Conservation (phyloP, 2,329 filamentous ascomycete genomes). For the Exophiala lecanii-corni region DNA sequence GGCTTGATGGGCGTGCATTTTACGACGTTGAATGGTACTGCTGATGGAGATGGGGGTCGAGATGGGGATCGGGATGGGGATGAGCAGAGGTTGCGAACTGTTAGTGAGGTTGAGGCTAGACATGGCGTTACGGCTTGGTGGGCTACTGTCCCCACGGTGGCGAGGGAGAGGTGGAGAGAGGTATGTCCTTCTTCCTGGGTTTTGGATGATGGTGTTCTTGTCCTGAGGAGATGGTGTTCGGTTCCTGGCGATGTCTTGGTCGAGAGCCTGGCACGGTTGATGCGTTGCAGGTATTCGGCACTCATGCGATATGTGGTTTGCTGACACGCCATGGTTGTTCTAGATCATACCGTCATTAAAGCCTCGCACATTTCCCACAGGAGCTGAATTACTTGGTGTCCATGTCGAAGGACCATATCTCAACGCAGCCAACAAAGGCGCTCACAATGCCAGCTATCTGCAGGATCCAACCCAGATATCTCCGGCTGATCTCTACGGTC, state of each 20-base stretch:
- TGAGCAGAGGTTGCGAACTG: constrained; percentile 9
- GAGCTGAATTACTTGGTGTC: constrained; percentile 52
- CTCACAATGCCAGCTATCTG: constrained; percentile 47
- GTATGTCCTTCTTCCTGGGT: constrained; percentile 10
- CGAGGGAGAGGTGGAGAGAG: constrained; percentile 18
- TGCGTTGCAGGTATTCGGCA: too few species aligned
- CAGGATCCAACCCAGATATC: constrained; percentile 29
- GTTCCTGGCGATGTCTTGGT: too few species aligned
- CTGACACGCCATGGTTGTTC: too few species aligned
- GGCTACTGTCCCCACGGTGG: constrained; percentile 24
- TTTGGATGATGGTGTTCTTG: too few species aligned
- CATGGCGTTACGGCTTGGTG: constrained; percentile 24
- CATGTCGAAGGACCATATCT: constrained; percentile 56
- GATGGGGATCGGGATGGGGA: constrained; percentile 5
- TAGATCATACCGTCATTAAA: constrained; percentile 18
- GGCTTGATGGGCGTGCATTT: constrained; percentile 37
- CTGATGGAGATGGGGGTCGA: not conserved
- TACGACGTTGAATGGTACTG: constrained; percentile 9
- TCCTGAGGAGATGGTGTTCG: too few species aligned
- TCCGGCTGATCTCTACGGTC: constrained; percentile 44
- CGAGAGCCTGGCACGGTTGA: too few species aligned
- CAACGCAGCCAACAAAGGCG: constrained; percentile 50
- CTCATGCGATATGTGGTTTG: too few species aligned
- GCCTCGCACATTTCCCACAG: constrained; percentile 33
- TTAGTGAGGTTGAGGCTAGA: constrained; percentile 14